A percentile compares a stretch with the other conserved stretches of the same genome.
Conservation (phyloP, 169 alveolate species). For the Plasmodium reichenowi region DNA sequence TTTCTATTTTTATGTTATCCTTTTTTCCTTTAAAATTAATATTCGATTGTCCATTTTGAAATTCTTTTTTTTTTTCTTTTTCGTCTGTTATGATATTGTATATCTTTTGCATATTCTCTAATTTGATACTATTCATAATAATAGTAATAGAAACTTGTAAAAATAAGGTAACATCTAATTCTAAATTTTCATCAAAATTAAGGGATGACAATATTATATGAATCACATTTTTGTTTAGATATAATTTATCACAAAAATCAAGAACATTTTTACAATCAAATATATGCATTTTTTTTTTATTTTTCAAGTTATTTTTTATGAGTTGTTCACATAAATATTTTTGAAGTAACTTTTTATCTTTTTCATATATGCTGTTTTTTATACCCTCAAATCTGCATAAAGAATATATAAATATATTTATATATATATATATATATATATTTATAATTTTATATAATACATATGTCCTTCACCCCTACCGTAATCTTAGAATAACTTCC, state of each 20-base stretch:
- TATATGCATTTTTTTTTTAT: slow-evolving; percentile 65
- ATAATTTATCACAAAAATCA: slow-evolving; percentile 60
- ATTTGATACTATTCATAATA: slow-evolving; percentile 41
- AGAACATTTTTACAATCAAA: slow-evolving; percentile 65
- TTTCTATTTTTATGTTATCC: slow-evolving; percentile 19
- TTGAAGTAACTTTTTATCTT: slow-evolving; percentile 39
- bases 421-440: neutral
- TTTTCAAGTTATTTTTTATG: slow-evolving; percentile 42
- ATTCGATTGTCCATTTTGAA: slow-evolving; percentile 17
- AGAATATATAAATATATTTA: neutral
- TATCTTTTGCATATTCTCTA: slow-evolving; percentile 67
- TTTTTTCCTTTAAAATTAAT: slow-evolving; percentile 14
- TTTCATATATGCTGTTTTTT: slow-evolving; percentile 68
- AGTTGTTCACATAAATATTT: slow-evolving; percentile 57
- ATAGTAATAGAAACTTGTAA: slow-evolving; percentile 49
- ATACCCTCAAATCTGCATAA: slow-evolving; percentile 61
- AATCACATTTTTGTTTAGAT: slow-evolving; percentile 56
- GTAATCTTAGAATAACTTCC: slow-evolving; percentile 35
- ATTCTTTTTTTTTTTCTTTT: slow-evolving; percentile 52
- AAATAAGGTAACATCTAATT: slow-evolving; percentile 44
- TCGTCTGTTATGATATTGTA: slow-evolving; percentile 48
- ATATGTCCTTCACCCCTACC: slow-evolving; percentile 10
- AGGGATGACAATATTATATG: slow-evolving; percentile 61
- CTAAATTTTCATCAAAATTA: slow-evolving; percentile 51
- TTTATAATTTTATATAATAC: too few species aligned